Evolutionary conservation across 352 stramenopile genomes (phyloP).

Genomic region (Phytophthora boehmeriae): DNA sequence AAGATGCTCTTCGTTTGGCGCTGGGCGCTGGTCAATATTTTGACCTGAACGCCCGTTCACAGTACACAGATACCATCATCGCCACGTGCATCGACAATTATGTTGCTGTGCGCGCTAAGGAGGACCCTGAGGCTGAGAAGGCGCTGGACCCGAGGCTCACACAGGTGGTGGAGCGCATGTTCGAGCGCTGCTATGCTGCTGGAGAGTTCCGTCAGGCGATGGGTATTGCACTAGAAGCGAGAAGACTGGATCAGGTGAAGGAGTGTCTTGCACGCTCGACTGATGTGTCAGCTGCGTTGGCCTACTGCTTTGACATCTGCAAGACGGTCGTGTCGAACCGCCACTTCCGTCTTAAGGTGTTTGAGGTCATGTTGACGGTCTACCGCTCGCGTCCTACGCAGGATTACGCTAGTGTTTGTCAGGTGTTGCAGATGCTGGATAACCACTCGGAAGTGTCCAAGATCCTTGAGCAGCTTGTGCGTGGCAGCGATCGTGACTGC

Average conservation of each 20-base stretch:
- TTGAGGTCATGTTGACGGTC: conserved; percentile 91
- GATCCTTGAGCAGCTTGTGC: conserved; percentile 89
- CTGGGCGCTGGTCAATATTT: conserved; percentile 96
- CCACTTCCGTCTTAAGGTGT: conserved; percentile 95
- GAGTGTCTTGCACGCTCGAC: conserved; percentile 89
- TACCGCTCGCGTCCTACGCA: conserved; percentile 66
- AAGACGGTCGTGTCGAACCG: conserved; percentile 93
- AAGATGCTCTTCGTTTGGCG: conserved; percentile 93
- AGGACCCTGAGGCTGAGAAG: conserved; percentile 75
- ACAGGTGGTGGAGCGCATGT: conserved; percentile 97
- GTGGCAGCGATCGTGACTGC: conserved; percentile 64
- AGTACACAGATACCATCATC: conserved; percentile 98
- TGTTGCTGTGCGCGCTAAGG: conserved; percentile 86
- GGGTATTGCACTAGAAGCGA: conserved; percentile 96
- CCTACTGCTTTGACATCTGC: conserved; percentile 95
- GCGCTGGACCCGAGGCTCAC: conserved; percentile 92
- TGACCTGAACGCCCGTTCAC: conserved; percentile 90
- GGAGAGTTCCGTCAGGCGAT: conserved; percentile 96
- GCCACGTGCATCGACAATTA: conserved; percentile 98
- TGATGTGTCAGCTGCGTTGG: conserved; percentile 77
- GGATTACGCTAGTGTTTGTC: conserved; percentile 80
- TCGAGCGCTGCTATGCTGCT: conserved; percentile 95
- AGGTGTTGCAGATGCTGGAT: conserved; percentile 91
- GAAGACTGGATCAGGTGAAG: conserved; percentile 92
- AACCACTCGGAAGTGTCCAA: conserved; percentile 84